phyloP scores from a whole-genome alignment of 345 rosid genomes.

The Theobroma cacao region DNA sequence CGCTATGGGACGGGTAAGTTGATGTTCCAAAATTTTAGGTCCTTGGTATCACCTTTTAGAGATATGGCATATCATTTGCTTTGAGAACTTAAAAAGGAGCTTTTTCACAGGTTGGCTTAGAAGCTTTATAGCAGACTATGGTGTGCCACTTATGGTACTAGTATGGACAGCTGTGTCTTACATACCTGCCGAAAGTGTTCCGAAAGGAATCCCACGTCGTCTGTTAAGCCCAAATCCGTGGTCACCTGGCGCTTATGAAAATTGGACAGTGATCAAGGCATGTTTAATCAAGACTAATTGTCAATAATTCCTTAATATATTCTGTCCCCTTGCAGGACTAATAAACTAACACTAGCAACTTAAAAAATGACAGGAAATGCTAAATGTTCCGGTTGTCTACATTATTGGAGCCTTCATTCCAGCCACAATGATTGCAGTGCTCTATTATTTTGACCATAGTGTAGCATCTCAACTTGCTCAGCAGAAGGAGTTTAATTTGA shows the following conservation, averaged over 20 bases:
- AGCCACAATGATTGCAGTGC: constrained; percentile 96
- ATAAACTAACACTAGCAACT: constrained; percentile 6
- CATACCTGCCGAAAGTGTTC: constrained; percentile 71
- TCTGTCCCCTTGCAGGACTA: not conserved
- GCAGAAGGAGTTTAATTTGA: constrained; percentile 89
- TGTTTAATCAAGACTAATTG: constrained; percentile 6
- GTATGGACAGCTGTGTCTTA: constrained; percentile 91
- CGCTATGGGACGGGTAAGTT: constrained; percentile 81
- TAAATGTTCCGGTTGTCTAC: constrained; percentile 67
- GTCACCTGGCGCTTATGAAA: constrained; percentile 88
- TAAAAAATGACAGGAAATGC: constrained; percentile 62
- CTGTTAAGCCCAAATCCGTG: constrained; percentile 96
- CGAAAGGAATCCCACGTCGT: constrained; percentile 88
- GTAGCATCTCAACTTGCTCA: constrained; percentile 98
- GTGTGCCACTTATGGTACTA: constrained; percentile 92
- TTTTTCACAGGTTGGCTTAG: constrained; percentile 71
- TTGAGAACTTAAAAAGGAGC: not conserved
- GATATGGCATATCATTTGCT: constrained; percentile 3
- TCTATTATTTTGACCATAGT: constrained; percentile 94
- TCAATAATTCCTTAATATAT: not conserved
- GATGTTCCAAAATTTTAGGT: not conserved
- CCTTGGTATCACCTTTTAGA: constrained; percentile 6
- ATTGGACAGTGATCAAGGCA: constrained; percentile 88
- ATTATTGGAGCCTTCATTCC: constrained; percentile 95
- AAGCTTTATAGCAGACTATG: constrained; percentile 89